These are phyloP conservation scores for Aspergillus neotritici DNA, from an alignment of 2,329 filamentous ascomycete species.

Conservation along the genomic window DNA sequence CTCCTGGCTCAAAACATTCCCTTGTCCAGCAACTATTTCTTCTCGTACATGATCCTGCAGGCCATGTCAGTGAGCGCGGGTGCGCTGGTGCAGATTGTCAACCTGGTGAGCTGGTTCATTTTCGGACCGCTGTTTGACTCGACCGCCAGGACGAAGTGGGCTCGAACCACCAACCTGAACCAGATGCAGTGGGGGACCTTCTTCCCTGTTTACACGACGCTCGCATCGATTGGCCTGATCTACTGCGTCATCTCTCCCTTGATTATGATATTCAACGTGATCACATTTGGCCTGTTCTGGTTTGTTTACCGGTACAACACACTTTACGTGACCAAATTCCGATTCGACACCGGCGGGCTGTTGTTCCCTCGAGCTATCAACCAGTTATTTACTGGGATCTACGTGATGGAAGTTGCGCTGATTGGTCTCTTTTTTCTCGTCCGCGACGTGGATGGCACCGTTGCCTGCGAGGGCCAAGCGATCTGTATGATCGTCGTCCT, in stretches of 20 bases:
- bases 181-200: slow-evolving; percentile 84
- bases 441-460: slow-evolving; percentile 48
- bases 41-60: slow-evolving; percentile 96
- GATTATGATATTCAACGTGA: slow-evolving; percentile 85
- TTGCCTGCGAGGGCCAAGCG: slow-evolving; percentile 67
- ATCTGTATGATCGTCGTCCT: slow-evolving; percentile 76
- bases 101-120: slow-evolving; percentile 74
- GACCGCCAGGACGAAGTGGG: slow-evolving; percentile 78
- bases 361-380: slow-evolving; percentile 91
- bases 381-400: slow-evolving; percentile 89
- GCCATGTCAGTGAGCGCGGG: slow-evolving; percentile 85
- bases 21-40: slow-evolving; percentile 90
- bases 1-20: slow-evolving; percentile 75
- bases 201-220: slow-evolving; percentile 94
- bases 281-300: slow-evolving; percentile 90
- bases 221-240: slow-evolving; percentile 85
- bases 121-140: slow-evolving; percentile 75
- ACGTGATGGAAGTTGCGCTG: slow-evolving; percentile 87
- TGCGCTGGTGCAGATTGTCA: slow-evolving; percentile 76
- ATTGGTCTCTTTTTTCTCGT: slow-evolving; percentile 86
- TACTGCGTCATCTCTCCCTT: slow-evolving; percentile 86
- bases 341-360: slow-evolving; percentile 84
- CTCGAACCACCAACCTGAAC: slow-evolving; percentile 70
- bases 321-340: slow-evolving; percentile 86
- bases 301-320: slow-evolving; percentile 95